Conservation (phyloP, 768 basidiomycete genomes). For the Lactarius hengduanensis region DNA sequence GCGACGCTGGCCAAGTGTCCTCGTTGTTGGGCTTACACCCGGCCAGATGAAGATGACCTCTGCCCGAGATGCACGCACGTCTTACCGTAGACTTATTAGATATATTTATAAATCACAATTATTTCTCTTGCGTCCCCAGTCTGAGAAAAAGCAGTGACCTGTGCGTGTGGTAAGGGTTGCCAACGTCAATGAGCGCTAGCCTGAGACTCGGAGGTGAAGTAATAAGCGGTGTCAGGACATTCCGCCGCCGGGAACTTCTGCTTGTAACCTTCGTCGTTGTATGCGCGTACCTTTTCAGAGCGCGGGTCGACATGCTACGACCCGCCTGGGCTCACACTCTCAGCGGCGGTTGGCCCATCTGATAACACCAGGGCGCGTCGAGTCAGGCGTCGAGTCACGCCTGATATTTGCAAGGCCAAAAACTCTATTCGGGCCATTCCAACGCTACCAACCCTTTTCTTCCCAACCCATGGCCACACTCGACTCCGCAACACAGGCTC, state of each 20-base stretch:
- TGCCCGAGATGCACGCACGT: conserved; percentile 61
- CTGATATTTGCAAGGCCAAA: conserved; percentile 2
- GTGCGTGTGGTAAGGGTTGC: neutral
- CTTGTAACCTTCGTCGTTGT: conserved; percentile 3
- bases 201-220: conserved; percentile 4
- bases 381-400: conserved; percentile 31
- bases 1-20: conserved; percentile 73
- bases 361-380: conserved; percentile 28
- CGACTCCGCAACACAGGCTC: conserved; percentile 40
- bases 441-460: conserved; percentile 13
- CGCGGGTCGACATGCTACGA: conserved; percentile 16
- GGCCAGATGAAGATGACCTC: conserved; percentile 48
- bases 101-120: conserved; percentile 7
- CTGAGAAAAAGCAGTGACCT: neutral
- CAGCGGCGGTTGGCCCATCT: conserved; percentile 23
- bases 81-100: conserved; percentile 24
- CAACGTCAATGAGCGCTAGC: neutral
- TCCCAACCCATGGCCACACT: conserved; percentile 39
- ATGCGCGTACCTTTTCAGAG: conserved; percentile 23
- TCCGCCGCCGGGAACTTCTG: neutral
- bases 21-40: conserved; percentile 84
- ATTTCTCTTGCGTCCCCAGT: conserved; percentile 3
- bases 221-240: conserved; percentile 11
- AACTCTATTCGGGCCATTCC: neutral
- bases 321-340: conserved; percentile 4